Conservation (phyloP, 306 rosid species). For the Quercus parvula region DNA sequence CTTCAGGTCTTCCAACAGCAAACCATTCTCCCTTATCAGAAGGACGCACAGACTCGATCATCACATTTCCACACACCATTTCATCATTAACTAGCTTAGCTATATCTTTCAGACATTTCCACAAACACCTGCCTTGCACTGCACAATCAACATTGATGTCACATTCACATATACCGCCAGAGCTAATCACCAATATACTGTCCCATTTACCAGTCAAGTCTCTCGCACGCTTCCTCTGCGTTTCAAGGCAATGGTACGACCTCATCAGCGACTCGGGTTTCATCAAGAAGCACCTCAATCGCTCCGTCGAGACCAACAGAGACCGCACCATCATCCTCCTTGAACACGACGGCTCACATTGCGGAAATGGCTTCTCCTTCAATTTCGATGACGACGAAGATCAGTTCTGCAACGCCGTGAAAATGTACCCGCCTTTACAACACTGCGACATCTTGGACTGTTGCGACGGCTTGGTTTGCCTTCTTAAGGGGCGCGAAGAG, state of each 20-base stretch:
- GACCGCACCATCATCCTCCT: not conserved
- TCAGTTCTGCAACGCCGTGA: no score
- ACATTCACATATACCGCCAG: not conserved
- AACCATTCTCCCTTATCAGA: no score
- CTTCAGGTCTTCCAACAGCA: no score
- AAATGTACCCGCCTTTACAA: no score
- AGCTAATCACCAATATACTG: not conserved
- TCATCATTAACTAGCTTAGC: no score
- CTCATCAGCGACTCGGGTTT: not conserved
- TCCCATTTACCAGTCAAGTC: not conserved
- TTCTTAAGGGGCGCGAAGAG: not conserved
- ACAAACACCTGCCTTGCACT: no score
- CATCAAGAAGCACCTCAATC: not conserved
- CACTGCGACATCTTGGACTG: not conserved
- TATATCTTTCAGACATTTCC: no score
- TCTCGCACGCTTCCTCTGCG: not conserved
- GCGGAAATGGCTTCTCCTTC: no score
- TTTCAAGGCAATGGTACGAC: not conserved
- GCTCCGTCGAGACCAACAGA: not conserved
- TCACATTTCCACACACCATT: no score
- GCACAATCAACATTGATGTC: no score
- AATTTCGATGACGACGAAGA: no score
- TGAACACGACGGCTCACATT: not conserved
- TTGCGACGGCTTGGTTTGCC: not conserved
- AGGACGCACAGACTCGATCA: no score